These are phyloP conservation scores for Hymenoscyphus fructigenus DNA, from an alignment of 2,329 filamentous ascomycete species.

Conservation along the genomic window DNA sequence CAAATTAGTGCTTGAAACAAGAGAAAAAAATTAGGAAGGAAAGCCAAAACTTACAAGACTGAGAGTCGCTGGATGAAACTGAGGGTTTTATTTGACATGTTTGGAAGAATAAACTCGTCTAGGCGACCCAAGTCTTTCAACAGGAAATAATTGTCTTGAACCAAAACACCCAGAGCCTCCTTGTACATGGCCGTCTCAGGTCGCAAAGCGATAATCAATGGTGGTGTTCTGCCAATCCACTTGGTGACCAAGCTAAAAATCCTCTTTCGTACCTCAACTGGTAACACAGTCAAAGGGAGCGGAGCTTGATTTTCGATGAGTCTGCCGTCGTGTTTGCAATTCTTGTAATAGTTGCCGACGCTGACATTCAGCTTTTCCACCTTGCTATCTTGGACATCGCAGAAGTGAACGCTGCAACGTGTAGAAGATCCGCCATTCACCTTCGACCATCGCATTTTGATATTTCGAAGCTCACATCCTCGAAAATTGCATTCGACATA, in stretches of 20 bases:
- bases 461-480: neutral
- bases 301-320: neutral
- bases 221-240: neutral
- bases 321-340: neutral
- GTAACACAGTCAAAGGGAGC: neutral
- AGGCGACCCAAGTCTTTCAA: neutral
- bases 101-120: neutral
- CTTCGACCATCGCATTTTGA: neutral
- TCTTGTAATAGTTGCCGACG: neutral
- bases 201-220: neutral
- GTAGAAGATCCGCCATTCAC: neutral
- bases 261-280: neutral
- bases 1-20: neutral
- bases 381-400: neutral
- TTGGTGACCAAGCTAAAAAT: neutral
- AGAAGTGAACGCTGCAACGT: neutral
- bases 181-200: neutral
- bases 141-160: neutral
- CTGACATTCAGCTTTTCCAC: neutral
- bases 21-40: neutral
- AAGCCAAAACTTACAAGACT: neutral
- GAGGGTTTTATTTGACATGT: neutral
- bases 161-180: neutral
- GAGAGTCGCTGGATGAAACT: neutral
- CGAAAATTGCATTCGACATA: neutral